phyloP scores from a whole-genome alignment of 306 rosid genomes.

The Boehmeria nivea region DNA sequence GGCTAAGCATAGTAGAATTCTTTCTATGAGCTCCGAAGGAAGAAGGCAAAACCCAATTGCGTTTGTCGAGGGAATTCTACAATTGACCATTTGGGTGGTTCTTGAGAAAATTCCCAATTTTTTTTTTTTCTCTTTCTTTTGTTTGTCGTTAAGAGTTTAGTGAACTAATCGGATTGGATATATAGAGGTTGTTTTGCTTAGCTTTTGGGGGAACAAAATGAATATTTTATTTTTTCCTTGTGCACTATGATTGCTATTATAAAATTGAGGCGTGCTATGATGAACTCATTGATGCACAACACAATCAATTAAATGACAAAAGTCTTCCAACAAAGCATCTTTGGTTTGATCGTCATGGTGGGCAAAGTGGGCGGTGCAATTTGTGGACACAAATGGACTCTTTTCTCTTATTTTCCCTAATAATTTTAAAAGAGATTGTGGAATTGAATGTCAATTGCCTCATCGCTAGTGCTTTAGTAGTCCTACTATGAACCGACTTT shows the following conservation, averaged over 20 bases:
- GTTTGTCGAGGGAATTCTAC: slow-evolving; percentile 30
- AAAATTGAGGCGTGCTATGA: slow-evolving; percentile 12
- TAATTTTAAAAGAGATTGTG: background rate
- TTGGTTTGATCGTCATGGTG: background rate
- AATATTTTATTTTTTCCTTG: too few relatives aligned
- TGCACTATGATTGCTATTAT: slow-evolving; percentile 10
- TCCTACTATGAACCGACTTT: slow-evolving; percentile 1
- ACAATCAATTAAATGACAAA: background rate
- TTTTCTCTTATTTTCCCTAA: background rate
- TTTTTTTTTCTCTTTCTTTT: background rate
- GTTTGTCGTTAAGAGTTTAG: background rate
- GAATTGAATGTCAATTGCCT: slow-evolving; percentile 3
- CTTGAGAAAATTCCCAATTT: too few relatives aligned
- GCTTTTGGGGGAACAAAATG: too few relatives aligned
- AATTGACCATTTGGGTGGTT: slow-evolving; percentile 55
- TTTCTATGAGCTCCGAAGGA: slow-evolving; percentile 48
- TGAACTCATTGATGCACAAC: background rate
- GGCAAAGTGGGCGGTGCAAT: slow-evolving; percentile 15
- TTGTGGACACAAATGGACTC: slow-evolving; percentile 10
- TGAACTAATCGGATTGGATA: slow-evolving; percentile 1
- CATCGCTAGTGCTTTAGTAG: background rate
- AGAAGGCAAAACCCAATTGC: slow-evolving; percentile 52
- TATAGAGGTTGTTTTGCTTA: slow-evolving; percentile 7
- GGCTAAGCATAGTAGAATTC: slow-evolving; percentile 38
- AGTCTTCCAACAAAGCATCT: slow-evolving; percentile 8